phyloP scores from a whole-genome alignment of 2,329 filamentous ascomycete genomes.

The Epichloe sibirici region DNA sequence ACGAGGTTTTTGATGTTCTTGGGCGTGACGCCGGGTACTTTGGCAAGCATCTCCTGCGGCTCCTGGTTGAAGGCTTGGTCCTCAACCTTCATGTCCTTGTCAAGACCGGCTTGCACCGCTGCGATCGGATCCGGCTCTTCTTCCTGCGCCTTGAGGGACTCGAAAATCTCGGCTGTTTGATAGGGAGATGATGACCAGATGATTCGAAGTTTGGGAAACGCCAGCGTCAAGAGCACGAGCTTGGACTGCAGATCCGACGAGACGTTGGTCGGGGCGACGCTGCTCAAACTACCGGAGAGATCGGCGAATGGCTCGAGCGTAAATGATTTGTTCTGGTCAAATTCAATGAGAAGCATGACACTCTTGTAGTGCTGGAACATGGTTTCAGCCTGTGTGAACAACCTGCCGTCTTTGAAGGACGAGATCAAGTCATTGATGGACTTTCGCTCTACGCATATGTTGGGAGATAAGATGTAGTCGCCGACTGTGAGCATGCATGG shows the following conservation, averaged over 20 bases:
- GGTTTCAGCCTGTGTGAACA: slow-evolving; percentile 84
- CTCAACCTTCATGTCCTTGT: slow-evolving; percentile 40
- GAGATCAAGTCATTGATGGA: slow-evolving; percentile 82
- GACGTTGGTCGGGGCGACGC: slow-evolving; percentile 46
- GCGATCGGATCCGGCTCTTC: slow-evolving; percentile 81
- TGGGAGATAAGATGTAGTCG: slow-evolving; percentile 86
- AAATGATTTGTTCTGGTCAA: slow-evolving; percentile 94
- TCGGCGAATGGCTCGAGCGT: slow-evolving; percentile 76
- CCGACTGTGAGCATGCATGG: slow-evolving; percentile 94
- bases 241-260: slow-evolving; percentile 77
- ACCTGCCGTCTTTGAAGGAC: slow-evolving; percentile 80
- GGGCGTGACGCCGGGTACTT: slow-evolving; percentile 72
- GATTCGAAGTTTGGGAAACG: slow-evolving; percentile 79
- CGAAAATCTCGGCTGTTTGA: slow-evolving; percentile 95
- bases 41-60: slow-evolving; percentile 80
- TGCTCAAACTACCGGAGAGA: slow-evolving; percentile 46
- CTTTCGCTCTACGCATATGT: slow-evolving; percentile 90
- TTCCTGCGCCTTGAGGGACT: slow-evolving; percentile 80
- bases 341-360: slow-evolving; percentile 91
- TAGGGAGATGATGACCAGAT: slow-evolving; percentile 92
- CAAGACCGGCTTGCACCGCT: slow-evolving; percentile 71
- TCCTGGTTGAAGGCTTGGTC: slow-evolving; percentile 69
- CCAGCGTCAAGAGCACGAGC: slow-evolving; percentile 80
- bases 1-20: slow-evolving; percentile 65
- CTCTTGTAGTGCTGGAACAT: slow-evolving; percentile 90